Base-by-base conservation (phyloP, 768 basidiomycete species). In the Pulveroboletus sp. region DNA sequence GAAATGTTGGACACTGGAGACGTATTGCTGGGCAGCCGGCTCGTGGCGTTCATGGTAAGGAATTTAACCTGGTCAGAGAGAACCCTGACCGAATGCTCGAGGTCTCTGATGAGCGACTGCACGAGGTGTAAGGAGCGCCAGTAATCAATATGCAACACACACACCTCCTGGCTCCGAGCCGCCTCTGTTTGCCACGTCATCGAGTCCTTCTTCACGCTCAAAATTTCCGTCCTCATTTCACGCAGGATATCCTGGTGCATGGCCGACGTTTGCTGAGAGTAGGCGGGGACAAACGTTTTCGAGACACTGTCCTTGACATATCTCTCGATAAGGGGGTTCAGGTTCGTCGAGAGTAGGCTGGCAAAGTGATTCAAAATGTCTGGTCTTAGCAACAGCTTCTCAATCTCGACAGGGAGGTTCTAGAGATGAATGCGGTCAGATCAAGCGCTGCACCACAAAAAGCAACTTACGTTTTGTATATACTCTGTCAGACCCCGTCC, bases 21-120 rank as follows among this genome's bases (percentile, higher is more conserved):
- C 65, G 41, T 71, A 65, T 50, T 74, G 39, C 16, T 56, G 21
- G 61, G 52, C 23, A 67, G 45, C 25, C 65, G 76, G 27, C 47
- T 60, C 31, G 71, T 66, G 11, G 75, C 58, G 54, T 82, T 88
- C 68, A 85, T 70, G 56, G 74, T 81, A 51, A 90, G 68, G 70
- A 82, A 88, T 64, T 90, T 91, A 60, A 93, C 81, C 63, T 93
- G 90, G 42, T 93, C 90, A 25, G 85, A 77, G 47, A 93, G 72
- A 20, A 79, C 59, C 45, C 88, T 76, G 46, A 93, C 84, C 6
- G 81, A 82, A 57, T 84, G 85, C 66, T 92, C 90, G 48, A 93
- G 76, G 35, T 92, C 89, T 51, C 88, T 79, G 48, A 93, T 87
- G 21, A 85, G 72, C 24, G 80, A 72, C 90, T 91, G 50, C 13